Evolutionary conservation across 176 grass and related monocot genomes (phyloP).

Genomic region (Metroxylon sagu): DNA sequence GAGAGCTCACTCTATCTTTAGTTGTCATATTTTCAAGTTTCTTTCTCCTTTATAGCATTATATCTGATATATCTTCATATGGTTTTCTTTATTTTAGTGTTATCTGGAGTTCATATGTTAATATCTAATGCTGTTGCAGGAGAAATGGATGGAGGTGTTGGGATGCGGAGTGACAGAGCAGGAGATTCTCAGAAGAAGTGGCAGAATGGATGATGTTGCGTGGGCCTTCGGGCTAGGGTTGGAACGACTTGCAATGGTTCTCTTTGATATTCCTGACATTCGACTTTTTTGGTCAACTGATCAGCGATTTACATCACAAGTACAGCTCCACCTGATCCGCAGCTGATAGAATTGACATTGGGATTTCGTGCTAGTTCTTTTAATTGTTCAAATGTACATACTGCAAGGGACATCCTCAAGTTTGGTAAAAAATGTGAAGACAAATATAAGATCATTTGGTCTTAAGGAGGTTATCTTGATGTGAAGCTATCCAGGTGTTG

Average conservation of each 20-base stretch:
- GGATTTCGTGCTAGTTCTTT: too few species aligned
- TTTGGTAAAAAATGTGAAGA: too few species aligned
- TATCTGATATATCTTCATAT: not conserved
- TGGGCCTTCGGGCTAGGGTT: slow-evolving; percentile 94
- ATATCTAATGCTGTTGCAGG: slow-evolving; percentile 30
- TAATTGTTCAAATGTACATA: not conserved
- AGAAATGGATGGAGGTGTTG: slow-evolving; percentile 93
- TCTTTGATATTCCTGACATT: slow-evolving; percentile 83
- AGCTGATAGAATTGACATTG: slow-evolving; percentile 14
- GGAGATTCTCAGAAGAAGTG: slow-evolving; percentile 68
- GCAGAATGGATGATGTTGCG: slow-evolving; percentile 67
- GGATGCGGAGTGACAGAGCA: slow-evolving; percentile 96
- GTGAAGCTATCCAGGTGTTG: too few species aligned
- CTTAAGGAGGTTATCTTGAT: too few species aligned
- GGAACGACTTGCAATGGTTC: slow-evolving; percentile 83
- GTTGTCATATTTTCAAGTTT: too few species aligned
- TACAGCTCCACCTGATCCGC: slow-evolving; percentile 3
- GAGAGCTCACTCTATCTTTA: too few species aligned
- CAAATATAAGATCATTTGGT: too few species aligned
- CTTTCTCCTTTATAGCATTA: not conserved
- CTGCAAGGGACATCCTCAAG: not conserved
- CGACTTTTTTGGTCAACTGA: slow-evolving; percentile 87
- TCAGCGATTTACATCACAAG: slow-evolving; percentile 87
- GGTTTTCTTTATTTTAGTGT: not conserved
- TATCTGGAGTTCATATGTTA: slow-evolving; percentile 2